These are phyloP conservation scores for Gorgonomyces haynaldii DNA, from an alignment of 192 early-diverging fungal species.

Conservation along the genomic window DNA sequence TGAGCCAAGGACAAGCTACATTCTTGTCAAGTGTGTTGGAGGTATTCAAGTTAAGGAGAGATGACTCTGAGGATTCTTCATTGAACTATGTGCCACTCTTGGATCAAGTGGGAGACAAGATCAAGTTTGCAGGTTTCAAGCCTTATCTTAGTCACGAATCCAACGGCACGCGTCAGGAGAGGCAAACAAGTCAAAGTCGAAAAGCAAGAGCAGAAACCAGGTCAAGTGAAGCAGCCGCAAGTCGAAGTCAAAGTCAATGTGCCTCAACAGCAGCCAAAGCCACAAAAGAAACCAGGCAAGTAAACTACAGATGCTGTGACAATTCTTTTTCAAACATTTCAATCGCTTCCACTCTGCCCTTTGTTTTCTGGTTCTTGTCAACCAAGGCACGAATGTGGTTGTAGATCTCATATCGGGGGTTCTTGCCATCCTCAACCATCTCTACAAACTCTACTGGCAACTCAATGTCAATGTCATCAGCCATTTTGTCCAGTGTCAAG, in stretches of 20 bases:
- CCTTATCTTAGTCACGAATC: background rate
- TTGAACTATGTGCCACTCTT: constrained; percentile 30
- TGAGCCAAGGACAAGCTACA: constrained; percentile 39
- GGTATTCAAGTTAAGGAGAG: constrained; percentile 21
- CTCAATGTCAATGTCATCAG: constrained; percentile 6
- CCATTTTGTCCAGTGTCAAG: background rate
- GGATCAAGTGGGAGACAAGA: constrained; percentile 27
- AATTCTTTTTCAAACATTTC: constrained; percentile 15
- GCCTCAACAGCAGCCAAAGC: background rate
- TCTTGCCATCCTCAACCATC: constrained; percentile 23
- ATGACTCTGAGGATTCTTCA: constrained; percentile 28
- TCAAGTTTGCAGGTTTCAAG: constrained; percentile 32
- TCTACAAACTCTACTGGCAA: constrained; percentile 4
- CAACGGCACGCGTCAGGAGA: background rate
- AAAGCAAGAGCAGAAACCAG: background rate
- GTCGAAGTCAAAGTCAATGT: background rate
- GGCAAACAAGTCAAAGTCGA: background rate
- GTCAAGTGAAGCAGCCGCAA: background rate
- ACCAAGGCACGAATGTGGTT: constrained; percentile 22
- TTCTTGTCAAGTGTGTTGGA: constrained; percentile 49
- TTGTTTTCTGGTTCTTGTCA: constrained; percentile 38
- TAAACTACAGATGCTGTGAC: background rate
- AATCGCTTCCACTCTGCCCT: constrained; percentile 22
- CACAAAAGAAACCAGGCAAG: background rate
- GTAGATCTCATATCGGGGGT: constrained; percentile 19